phyloP scores from a whole-genome alignment of 208 protist genomes.

The Entamoeba histolytica region DNA sequence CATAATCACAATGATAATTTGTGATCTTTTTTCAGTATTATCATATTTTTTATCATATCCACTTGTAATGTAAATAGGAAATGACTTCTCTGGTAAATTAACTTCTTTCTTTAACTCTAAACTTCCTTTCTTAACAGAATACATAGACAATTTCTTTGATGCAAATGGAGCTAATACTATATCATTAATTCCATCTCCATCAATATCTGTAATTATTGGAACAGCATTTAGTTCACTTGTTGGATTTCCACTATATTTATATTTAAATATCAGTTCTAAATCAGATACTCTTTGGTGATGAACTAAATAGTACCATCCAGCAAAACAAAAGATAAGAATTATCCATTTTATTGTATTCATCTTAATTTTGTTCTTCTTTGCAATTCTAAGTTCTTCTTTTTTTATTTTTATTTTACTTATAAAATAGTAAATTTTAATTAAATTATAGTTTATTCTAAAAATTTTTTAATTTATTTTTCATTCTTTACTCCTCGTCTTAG shows the following conservation, averaged over 20 bases:
- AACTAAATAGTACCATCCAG: not conserved
- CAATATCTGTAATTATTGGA: not conserved
- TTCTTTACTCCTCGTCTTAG: not conserved
- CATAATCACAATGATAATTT: not conserved
- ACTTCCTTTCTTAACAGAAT: not conserved
- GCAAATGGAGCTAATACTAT: not conserved
- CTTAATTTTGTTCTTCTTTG: too few species aligned
- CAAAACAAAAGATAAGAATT: not conserved
- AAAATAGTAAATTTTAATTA: too few species aligned
- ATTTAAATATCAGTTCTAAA: not conserved
- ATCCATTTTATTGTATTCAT: not conserved
- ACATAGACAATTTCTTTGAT: not conserved
- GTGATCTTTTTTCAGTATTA: not conserved
- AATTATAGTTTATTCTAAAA: too few species aligned
- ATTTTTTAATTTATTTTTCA: too few species aligned
- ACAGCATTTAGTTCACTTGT: not conserved
- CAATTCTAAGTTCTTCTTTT: too few species aligned
- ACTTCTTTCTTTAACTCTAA: not conserved
- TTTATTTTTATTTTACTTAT: too few species aligned
- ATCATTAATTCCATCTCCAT: not conserved
- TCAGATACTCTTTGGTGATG: not conserved
- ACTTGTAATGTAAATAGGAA: not conserved
- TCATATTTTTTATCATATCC: not conserved
- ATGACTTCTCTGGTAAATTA: not conserved
- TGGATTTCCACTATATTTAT: not conserved